Conservation (phyloP, 2,329 filamentous ascomycete species). For the Sporothrix pallida region DNA sequence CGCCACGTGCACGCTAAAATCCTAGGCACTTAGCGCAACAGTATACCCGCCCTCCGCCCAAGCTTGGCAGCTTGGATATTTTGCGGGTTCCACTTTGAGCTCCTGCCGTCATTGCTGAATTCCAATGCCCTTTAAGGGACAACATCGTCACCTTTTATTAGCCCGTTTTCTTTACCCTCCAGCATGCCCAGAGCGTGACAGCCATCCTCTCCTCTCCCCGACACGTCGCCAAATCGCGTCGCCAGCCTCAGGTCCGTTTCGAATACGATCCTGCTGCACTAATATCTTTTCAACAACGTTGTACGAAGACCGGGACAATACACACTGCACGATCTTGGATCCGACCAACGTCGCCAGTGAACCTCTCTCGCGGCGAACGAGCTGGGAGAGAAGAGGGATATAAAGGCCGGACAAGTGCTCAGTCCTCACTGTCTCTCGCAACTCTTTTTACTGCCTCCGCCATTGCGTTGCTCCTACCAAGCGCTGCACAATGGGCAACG, state of each 20-base stretch:
- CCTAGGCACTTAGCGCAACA: background rate
- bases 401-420: background rate
- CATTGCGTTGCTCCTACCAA: background rate
- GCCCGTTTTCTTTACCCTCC: background rate
- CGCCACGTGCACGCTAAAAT: constrained; percentile 13
- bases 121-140: background rate
- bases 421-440: background rate
- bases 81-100: background rate
- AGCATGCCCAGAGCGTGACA: background rate
- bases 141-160: background rate
- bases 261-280: background rate
- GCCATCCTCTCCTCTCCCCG: background rate
- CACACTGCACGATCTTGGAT: background rate
- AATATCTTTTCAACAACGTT: background rate
- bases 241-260: no score
- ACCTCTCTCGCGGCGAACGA: background rate
- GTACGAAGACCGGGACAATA: no score
- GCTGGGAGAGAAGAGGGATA: background rate
- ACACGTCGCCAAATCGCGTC: background rate
- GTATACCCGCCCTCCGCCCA: no score
- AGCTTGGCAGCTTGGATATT: background rate
- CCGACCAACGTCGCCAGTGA: background rate
- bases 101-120: constrained; percentile 9
- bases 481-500: constrained; percentile 48
- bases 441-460: no score